phyloP scores from a whole-genome alignment of 352 stramenopile genomes.

The Phytophthora europaea region DNA sequence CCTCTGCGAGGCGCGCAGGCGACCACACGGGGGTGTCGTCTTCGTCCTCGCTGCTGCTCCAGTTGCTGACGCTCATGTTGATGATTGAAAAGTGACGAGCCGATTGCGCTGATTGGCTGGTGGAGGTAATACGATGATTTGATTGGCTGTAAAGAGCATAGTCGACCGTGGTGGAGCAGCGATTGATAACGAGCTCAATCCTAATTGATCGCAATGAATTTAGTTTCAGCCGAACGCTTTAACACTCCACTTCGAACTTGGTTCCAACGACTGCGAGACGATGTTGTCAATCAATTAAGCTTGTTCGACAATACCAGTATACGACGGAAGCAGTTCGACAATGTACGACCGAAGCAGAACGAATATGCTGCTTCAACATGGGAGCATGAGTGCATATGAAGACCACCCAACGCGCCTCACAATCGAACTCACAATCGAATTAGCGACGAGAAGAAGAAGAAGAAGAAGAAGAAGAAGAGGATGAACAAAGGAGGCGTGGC shows the following conservation, averaged over 20 bases:
- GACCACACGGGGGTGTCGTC: slow-evolving; percentile 44
- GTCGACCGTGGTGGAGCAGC: too few relatives aligned
- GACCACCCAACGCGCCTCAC: neutral
- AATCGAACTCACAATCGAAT: slow-evolving; percentile 8
- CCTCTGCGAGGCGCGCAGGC: slow-evolving; percentile 47
- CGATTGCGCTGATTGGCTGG: slow-evolving; percentile 26
- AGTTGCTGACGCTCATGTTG: slow-evolving; percentile 32
- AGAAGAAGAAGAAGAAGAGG: neutral
- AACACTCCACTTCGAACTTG: too few relatives aligned
- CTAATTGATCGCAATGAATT: too few relatives aligned
- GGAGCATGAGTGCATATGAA: neutral
- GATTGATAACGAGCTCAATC: too few relatives aligned
- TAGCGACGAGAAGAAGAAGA: neutral
- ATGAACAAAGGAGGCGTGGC: slow-evolving; percentile 31
- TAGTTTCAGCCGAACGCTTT: too few relatives aligned
- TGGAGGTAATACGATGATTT: neutral
- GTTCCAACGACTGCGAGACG: too few relatives aligned
- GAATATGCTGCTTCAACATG: slow-evolving; percentile 14
- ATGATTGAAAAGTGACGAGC: slow-evolving; percentile 18
- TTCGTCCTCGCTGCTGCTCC: slow-evolving; percentile 37
- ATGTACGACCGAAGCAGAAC: neutral
- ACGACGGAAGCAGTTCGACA: neutral
- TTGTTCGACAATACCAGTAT: too few relatives aligned
- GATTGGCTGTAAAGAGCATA: neutral
- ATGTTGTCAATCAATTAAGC: too few relatives aligned